Percentiles rank a stretch among this genome's conserved stretches.
Evolutionary conservation across 495 filamentous ascomycete genomes (phyloP).

Genomic region (Neurospora intermedia): DNA sequence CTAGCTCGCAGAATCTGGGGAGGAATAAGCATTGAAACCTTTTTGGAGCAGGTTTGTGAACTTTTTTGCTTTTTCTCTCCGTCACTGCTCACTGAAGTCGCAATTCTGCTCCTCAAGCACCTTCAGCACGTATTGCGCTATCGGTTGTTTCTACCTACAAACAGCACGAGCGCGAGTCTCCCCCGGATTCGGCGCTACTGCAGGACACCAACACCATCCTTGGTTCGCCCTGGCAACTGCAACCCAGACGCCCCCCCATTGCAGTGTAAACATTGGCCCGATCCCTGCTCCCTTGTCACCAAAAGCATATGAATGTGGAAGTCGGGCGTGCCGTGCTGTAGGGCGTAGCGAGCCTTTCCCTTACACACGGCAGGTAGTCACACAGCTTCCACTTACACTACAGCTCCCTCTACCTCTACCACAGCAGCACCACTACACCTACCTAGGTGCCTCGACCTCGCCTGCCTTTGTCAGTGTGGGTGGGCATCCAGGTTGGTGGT

Average conservation of each 20-base stretch:
- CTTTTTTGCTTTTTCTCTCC: background rate
- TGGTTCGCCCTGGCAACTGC: slow-evolving; percentile 19
- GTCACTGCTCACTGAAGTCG: background rate
- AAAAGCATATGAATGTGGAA: background rate
- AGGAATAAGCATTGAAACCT: background rate
- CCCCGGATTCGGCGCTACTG: slow-evolving; percentile 3
- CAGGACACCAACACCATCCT: background rate
- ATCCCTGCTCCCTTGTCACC: background rate
- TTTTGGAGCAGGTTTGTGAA: background rate
- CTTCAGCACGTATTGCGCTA: background rate
- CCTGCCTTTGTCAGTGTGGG: background rate
- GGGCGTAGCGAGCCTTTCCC: background rate
- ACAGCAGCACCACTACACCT: background rate
- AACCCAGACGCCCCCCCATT: background rate
- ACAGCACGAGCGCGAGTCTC: background rate
- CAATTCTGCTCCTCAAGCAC: background rate
- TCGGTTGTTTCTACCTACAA: background rate
- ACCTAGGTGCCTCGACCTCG: background rate
- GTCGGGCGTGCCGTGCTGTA: background rate
- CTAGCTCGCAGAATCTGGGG: background rate
- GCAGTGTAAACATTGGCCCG: slow-evolving; percentile 13
- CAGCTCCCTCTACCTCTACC: background rate
- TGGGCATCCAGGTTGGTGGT: background rate
- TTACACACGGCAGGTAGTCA: background rate
- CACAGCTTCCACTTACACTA: background rate